phyloP scores from a whole-genome alignment of 1,284 basidiomycete species.

The Ustilago lituana region DNA sequence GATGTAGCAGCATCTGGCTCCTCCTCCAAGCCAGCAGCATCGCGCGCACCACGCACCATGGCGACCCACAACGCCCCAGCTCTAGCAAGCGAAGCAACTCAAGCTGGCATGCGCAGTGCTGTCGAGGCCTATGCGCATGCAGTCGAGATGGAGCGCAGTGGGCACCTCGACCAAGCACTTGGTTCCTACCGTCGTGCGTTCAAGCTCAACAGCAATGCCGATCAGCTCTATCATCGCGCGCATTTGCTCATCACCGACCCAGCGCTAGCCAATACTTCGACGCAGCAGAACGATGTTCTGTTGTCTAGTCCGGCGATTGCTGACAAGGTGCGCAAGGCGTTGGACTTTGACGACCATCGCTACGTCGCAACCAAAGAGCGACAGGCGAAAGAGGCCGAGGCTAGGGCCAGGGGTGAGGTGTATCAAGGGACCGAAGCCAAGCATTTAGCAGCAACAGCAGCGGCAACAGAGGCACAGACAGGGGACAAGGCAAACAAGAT shows the following conservation, averaged over 20 bases:
- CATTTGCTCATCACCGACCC: slow-evolving; percentile 46
- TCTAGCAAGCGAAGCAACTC: slow-evolving; percentile 22
- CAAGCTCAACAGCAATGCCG: slow-evolving; percentile 51
- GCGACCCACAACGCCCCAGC: slow-evolving; percentile 29
- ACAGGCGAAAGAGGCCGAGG: slow-evolving; percentile 33
- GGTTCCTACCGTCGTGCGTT: slow-evolving; percentile 55
- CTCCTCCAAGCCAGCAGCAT: neutral
- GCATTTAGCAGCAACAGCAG: neutral
- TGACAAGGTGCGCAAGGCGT: slow-evolving; percentile 47
- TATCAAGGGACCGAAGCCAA: slow-evolving; percentile 1
- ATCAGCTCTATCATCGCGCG: slow-evolving; percentile 56
- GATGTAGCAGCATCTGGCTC: slow-evolving; percentile 6
- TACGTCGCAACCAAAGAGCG: slow-evolving; percentile 46
- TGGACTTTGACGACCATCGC: slow-evolving; percentile 53
- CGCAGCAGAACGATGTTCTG: slow-evolving; percentile 37
- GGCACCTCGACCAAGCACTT: slow-evolving; percentile 52
- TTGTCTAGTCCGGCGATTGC: slow-evolving; percentile 48
- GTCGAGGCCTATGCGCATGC: slow-evolving; percentile 53
- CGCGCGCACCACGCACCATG: slow-evolving; percentile 22
- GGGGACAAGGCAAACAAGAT: slow-evolving; percentile 6
- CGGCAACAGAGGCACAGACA: neutral
- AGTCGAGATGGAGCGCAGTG: slow-evolving; percentile 54
- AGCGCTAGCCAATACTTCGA: slow-evolving; percentile 17
- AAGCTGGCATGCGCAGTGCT: slow-evolving; percentile 41
- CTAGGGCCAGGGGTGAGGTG: slow-evolving; percentile 20